A percentile compares a stretch with the other conserved stretches of the same genome.
Evolutionary conservation across 2,329 filamentous ascomycete species (phyloP).

Genomic region (Penicillium sp.): DNA sequence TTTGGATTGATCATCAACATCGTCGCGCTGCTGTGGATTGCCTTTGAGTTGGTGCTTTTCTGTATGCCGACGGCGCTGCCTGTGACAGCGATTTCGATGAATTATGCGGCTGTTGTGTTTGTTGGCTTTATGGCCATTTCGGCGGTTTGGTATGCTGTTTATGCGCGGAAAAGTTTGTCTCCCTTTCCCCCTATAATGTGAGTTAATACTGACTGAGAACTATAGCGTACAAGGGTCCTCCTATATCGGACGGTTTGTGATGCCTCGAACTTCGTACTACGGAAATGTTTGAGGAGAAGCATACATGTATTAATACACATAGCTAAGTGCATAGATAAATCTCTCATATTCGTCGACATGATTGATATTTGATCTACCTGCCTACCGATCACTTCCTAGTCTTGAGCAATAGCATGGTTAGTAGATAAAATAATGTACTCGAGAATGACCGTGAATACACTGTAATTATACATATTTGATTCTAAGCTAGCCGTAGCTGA

Average conservation of each 20-base stretch:
- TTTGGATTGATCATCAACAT: slow-evolving; percentile 46
- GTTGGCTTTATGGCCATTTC: slow-evolving; percentile 51
- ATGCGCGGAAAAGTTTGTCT: slow-evolving; percentile 47
- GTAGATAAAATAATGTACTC: too few species aligned
- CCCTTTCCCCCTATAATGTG: background rate
- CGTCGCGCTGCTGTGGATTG: slow-evolving; percentile 49
- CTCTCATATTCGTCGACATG: background rate
- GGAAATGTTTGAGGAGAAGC: background rate
- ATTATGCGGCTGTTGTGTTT: slow-evolving; percentile 58
- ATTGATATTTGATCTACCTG: too few species aligned
- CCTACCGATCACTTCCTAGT: too few species aligned
- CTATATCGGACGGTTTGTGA: slow-evolving; percentile 27
- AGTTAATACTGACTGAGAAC: slow-evolving; percentile 2
- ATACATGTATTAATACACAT: background rate
- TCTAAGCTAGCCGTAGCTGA: background rate
- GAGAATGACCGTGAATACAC: too few species aligned
- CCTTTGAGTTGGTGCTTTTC: slow-evolving; percentile 53
- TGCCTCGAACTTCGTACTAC: background rate
- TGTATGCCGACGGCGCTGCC: slow-evolving; percentile 52
- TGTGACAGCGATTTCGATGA: slow-evolving; percentile 51
- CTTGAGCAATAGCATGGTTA: too few species aligned
- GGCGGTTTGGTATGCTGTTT: slow-evolving; percentile 48
- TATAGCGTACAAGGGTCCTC: slow-evolving; percentile 34
- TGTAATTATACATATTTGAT: background rate
- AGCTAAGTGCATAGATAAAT: background rate